Conservation (phyloP, 768 basidiomycete species). For the Russula earlei region DNA sequence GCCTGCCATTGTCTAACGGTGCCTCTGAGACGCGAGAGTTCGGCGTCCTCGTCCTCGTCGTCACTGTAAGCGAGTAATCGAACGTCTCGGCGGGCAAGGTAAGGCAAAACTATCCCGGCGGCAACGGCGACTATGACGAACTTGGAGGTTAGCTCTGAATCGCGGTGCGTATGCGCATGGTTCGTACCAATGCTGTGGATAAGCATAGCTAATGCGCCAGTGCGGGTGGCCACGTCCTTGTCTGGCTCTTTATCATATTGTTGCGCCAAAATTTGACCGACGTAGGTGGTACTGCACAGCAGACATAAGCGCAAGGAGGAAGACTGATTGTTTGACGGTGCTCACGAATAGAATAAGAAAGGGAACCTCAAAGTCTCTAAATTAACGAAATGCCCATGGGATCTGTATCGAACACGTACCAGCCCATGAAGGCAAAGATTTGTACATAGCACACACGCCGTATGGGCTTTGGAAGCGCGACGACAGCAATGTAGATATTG, state of each 20-base stretch:
- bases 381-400: constrained; percentile 3
- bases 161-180: constrained; percentile 20
- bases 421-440: constrained; percentile 94
- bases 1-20: constrained; percentile 76
- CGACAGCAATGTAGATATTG: constrained; percentile 66
- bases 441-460: constrained; percentile 89
- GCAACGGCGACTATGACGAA: constrained; percentile 63
- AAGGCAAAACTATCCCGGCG: constrained; percentile 74
- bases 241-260: constrained; percentile 68
- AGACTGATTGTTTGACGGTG: constrained; percentile 8
- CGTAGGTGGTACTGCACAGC: constrained; percentile 68
- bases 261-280: constrained; percentile 89
- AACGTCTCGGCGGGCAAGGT: constrained; percentile 72
- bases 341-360: constrained; percentile 85
- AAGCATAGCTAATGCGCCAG: constrained; percentile 82
- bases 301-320: not conserved
- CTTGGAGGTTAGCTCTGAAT: constrained; percentile 10
- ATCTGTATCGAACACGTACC: constrained; percentile 37
- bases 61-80: constrained; percentile 62
- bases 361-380: constrained; percentile 57
- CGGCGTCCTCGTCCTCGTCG: constrained; percentile 68
- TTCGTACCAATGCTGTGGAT: constrained; percentile 76
- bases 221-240: constrained; percentile 72
- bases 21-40: constrained; percentile 56
- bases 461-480: constrained; percentile 73